Evolutionary conservation across 106 monocot species (phyloP), one percentile per base, ranked within the genome.

Genomic region (Dioscorea alata): DNA sequence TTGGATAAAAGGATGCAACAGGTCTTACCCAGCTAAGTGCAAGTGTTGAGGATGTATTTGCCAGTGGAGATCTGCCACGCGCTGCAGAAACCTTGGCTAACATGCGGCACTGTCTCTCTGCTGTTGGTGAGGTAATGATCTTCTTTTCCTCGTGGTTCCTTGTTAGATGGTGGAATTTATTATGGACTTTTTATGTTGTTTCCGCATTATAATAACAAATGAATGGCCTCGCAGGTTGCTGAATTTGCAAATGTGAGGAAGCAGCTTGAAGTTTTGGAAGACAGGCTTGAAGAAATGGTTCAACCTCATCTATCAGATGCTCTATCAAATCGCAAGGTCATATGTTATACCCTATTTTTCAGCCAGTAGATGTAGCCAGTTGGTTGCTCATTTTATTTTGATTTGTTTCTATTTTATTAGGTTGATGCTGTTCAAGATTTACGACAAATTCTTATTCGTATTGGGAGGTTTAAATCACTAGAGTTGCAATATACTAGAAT

Each of bases 241-340:
- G 99, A 99, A 77, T 99, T 99, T 80, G 99, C 99, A 18, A 99
- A 99, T 78, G 89, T 99, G 58, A 89, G 97, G 73, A 93, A 90
- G 83, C 92, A 92, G 58, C 81, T 99, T 58, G 90, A 90, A 83
- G 99, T 93, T 13, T 74, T 99, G 61, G 99, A 99, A 76, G 93
- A 99, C 49, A 82, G 99, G 73, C 75, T 99, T 21, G 99, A 99
- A 56, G 87, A 93, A 75, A 93, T 99, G 99, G 99, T 90, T 68
- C 87, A 83, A 60, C 93, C 99, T 77, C 99, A 81, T 75, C 70
- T 99, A 33, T 74, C 73, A 33, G 93, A 99, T 78, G 87, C 99
- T 67, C 80, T 99, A 54, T 69, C 85, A 23, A 83, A 88, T 80
- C 87, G 87, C 57, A 99, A 85, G 89, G 99, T 99, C 48, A 53